Conservation (phyloP, 2,329 filamentous ascomycete genomes). For the Aaosphaeria arxii region DNA sequence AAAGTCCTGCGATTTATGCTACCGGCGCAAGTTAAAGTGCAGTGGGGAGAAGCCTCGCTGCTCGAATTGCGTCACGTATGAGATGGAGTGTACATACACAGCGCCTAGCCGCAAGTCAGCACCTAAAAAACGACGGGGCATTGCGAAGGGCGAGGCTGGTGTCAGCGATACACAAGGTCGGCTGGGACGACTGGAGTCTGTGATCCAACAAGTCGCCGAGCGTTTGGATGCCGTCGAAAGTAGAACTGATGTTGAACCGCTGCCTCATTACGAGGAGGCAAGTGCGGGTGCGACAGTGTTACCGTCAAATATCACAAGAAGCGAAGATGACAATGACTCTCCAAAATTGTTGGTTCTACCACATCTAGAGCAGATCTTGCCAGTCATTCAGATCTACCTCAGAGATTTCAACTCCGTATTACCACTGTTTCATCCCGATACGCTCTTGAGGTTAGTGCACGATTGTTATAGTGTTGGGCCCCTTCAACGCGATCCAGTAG, state of each 20-base stretch:
- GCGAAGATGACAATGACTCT: background rate
- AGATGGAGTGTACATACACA: slow-evolving; percentile 15
- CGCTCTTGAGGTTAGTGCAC: slow-evolving; percentile 14
- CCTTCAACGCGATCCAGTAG: slow-evolving; percentile 16
- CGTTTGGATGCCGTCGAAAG: slow-evolving; percentile 7
- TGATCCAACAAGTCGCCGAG: slow-evolving; percentile 10
- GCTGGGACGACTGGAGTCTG: slow-evolving; percentile 8
- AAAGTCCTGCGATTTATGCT: slow-evolving; percentile 36
- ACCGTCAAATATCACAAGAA: slow-evolving; percentile 3
- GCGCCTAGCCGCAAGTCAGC: slow-evolving; percentile 17
- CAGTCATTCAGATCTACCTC: slow-evolving; percentile 14
- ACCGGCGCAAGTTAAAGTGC: slow-evolving; percentile 34
- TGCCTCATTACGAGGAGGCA: slow-evolving; percentile 4
- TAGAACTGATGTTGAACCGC: slow-evolving; percentile 5
- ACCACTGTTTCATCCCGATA: slow-evolving; percentile 19
- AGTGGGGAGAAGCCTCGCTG: slow-evolving; percentile 34
- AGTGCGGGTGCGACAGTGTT: slow-evolving; percentile 1
- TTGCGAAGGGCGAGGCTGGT: slow-evolving; percentile 5
- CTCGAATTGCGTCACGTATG: slow-evolving; percentile 28
- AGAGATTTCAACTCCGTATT: slow-evolving; percentile 16
- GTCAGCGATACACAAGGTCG: slow-evolving; percentile 7
- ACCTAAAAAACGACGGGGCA: slow-evolving; percentile 13
- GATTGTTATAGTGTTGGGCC: slow-evolving; percentile 12
- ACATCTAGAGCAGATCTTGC: slow-evolving; percentile 16
- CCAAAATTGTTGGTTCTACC: slow-evolving; percentile 13